Evolutionary conservation across 352 stramenopile genomes (phyloP).

Genomic region (Globisporangium megalacanthum): DNA sequence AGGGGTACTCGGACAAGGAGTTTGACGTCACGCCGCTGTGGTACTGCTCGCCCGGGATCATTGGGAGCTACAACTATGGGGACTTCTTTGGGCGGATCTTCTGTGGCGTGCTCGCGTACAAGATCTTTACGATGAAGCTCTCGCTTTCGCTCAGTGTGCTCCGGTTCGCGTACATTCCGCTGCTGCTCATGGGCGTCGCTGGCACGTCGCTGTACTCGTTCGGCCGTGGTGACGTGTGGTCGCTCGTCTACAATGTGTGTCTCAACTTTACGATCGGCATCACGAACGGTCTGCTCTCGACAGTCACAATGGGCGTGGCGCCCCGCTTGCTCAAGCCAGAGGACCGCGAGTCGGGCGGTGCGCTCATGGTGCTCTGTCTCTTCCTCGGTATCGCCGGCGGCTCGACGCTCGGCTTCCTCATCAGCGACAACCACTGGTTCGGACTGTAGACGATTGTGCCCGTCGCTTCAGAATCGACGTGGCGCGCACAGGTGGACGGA

Average conservation of each 20-base stretch:
- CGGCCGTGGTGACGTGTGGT: conserved; percentile 16
- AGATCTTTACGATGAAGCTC: conserved; percentile 45
- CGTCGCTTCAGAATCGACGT: too few relatives aligned
- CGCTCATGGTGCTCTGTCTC: background rate
- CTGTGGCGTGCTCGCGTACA: conserved; percentile 41
- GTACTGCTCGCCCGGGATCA: conserved; percentile 52
- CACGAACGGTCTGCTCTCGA: conserved; percentile 48
- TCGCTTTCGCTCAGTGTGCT: conserved; percentile 34
- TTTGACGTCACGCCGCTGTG: conserved; percentile 23
- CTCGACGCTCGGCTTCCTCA: background rate
- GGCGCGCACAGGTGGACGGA: too few relatives aligned
- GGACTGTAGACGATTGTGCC: too few relatives aligned
- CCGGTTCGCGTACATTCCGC: conserved; percentile 48
- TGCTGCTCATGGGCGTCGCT: conserved; percentile 47
- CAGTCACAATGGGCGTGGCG: conserved; percentile 54
- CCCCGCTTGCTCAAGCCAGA: conserved; percentile 44
- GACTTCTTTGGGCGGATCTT: conserved; percentile 54
- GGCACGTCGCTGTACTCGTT: conserved; percentile 55
- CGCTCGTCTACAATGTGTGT: conserved; percentile 34
- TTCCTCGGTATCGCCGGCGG: too few relatives aligned
- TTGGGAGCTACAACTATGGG: conserved; percentile 58
- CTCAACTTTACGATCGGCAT: conserved; percentile 51
- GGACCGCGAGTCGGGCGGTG: conserved; percentile 38
- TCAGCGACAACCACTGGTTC: too few relatives aligned
- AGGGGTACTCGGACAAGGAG: conserved; percentile 16